These are phyloP conservation scores for Puccinia triticina DNA, from an alignment of 1,284 basidiomycete genomes.

Conservation along the genomic window DNA sequence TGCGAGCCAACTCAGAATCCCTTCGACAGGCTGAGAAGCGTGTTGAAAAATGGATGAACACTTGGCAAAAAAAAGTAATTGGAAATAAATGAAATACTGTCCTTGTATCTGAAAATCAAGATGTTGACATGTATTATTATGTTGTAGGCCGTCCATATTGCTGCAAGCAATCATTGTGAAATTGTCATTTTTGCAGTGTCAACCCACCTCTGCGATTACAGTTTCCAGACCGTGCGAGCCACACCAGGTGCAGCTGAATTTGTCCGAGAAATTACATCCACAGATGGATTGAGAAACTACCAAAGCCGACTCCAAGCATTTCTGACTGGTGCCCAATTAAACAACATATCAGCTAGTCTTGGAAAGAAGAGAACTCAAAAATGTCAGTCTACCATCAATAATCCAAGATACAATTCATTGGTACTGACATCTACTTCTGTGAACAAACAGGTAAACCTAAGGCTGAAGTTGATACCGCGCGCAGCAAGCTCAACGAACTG, in stretches of 20 bases:
- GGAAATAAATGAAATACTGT: not conserved
- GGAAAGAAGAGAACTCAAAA: not conserved
- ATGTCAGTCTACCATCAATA: not conserved
- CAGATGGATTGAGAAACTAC: slow-evolving; percentile 6
- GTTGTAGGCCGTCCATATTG: not conserved
- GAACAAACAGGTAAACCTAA: not conserved
- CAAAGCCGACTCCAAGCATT: slow-evolving; percentile 13
- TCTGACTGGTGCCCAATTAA: not conserved
- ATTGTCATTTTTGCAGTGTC: slow-evolving; percentile 21
- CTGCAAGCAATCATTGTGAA: slow-evolving; percentile 14
- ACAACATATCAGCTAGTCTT: not conserved
- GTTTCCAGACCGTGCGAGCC: not conserved
- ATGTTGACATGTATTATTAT: not conserved
- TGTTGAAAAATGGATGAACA: slow-evolving; percentile 16
- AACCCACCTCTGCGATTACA: not conserved
- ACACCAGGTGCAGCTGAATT: slow-evolving; percentile 22
- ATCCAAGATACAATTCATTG: not conserved
- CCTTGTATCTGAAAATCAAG: too few species aligned
- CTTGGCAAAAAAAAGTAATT: slow-evolving; percentile 6
- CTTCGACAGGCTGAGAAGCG: not conserved
- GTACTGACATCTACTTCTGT: not conserved
- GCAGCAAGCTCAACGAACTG: not conserved
- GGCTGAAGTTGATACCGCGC: not conserved
- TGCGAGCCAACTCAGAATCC: not conserved
- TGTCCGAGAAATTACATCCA: not conserved